Evolutionary conservation across 2,329 filamentous ascomycete genomes (phyloP).

Genomic region (Cladobotryum protrusum): DNA sequence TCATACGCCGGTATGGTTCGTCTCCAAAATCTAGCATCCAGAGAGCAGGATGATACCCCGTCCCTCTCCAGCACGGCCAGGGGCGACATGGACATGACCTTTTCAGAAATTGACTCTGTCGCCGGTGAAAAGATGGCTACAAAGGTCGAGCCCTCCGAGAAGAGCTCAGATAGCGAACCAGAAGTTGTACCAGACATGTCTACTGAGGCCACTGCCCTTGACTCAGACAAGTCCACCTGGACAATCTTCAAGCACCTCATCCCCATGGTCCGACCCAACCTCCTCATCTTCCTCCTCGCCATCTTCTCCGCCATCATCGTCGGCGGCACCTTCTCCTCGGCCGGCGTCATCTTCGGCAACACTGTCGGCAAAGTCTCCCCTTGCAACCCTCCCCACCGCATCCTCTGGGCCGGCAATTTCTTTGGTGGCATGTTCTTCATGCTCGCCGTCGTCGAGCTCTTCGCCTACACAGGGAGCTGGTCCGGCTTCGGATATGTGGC

Average conservation of each 20-base stretch:
- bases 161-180: background rate
- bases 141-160: conserved; percentile 28
- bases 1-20: conserved; percentile 49
- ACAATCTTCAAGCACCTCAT: conserved; percentile 32
- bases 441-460: conserved; percentile 39
- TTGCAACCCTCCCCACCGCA: conserved; percentile 35
- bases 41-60: conserved; percentile 22
- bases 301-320: conserved; percentile 45
- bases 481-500: conserved; percentile 44
- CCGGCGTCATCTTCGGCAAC: conserved; percentile 46
- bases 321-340: conserved; percentile 45
- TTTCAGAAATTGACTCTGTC: conserved; percentile 31
- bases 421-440: conserved; percentile 53
- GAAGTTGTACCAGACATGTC: conserved; percentile 19
- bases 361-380: conserved; percentile 40
- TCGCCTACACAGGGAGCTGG: conserved; percentile 52
- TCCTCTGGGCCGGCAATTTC: conserved; percentile 36
- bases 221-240: conserved; percentile 34
- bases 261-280: conserved; percentile 32
- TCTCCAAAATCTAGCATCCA: conserved; percentile 33
- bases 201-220: conserved; percentile 17
- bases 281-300: conserved; percentile 34
- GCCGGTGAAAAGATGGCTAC: conserved; percentile 29
- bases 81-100: conserved; percentile 38
- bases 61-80: conserved; percentile 27